phyloP scores from a whole-genome alignment of 805 yeast species.

The Starmerella vitae region DNA sequence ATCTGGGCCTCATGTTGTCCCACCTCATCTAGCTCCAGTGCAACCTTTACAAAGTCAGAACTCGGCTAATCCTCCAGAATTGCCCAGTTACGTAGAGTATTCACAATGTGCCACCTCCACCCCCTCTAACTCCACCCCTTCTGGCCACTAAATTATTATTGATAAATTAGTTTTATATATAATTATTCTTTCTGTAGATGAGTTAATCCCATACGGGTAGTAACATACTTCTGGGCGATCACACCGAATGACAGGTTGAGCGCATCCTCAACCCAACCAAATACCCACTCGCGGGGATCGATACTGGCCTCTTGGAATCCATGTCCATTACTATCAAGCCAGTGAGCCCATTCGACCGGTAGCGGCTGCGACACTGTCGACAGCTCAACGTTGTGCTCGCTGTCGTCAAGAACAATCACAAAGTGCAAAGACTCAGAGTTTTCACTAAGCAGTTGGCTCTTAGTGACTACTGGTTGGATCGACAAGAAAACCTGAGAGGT shows the following conservation, averaged over 20 bases:
- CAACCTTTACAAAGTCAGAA: no score
- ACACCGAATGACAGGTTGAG: slow-evolving; percentile 69
- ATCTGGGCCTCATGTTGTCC: no score
- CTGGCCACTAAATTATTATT: no score
- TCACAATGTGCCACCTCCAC: no score
- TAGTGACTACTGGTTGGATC: slow-evolving; percentile 41
- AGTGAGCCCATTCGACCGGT: slow-evolving; percentile 82
- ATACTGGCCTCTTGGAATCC: slow-evolving; percentile 35
- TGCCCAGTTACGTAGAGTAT: no score
- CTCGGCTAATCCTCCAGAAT: no score
- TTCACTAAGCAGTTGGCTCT: neutral
- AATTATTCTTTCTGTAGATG: neutral
- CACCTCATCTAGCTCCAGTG: no score
- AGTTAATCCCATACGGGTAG: slow-evolving; percentile 66
- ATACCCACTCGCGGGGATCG: slow-evolving; percentile 74
- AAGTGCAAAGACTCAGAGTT: slow-evolving; percentile 44
- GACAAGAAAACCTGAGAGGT: slow-evolving; percentile 55
- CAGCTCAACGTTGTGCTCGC: slow-evolving; percentile 59
- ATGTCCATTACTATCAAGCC: slow-evolving; percentile 47
- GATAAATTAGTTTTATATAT: no score
- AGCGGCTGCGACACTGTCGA: slow-evolving; percentile 76
- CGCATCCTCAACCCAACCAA: slow-evolving; percentile 68
- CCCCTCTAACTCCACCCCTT: no score
- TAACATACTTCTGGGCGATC: slow-evolving; percentile 79
- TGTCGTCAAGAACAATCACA: slow-evolving; percentile 62